phyloP scores from a whole-genome alignment of 2,329 filamentous ascomycete species.

The Amylocarpus encephaloides region DNA sequence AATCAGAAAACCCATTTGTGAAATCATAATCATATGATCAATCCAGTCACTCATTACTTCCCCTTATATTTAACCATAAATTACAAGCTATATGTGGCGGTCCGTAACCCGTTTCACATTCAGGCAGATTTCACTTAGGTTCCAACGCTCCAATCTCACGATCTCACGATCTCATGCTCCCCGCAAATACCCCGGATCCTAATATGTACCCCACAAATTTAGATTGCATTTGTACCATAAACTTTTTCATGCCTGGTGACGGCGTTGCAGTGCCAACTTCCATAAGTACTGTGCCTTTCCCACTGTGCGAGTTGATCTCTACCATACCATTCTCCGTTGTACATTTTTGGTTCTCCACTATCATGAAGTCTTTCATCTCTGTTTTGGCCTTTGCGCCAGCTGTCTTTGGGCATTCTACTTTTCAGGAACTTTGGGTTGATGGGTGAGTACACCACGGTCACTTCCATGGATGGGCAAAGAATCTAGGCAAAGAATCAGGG shows the following conservation, averaged over 20 bases:
- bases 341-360: neutral
- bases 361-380: conserved; percentile 16
- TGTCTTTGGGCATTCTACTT: conserved; percentile 40
- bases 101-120: conserved; percentile 13
- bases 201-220: conserved; percentile 3
- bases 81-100: conserved; percentile 5
- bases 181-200: conserved; percentile 3
- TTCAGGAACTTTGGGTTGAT: conserved; percentile 37
- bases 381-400: conserved; percentile 29
- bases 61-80: conserved; percentile 8
- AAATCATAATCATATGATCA: too few species aligned
- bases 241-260: conserved; percentile 1
- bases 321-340: neutral
- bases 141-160: neutral
- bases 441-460: conserved; percentile 33
- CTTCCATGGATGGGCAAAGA: neutral
- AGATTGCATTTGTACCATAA: neutral
- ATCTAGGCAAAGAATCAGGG: neutral
- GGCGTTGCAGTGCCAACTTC: neutral
- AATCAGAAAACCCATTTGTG: too few species aligned
- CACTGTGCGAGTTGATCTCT: neutral
- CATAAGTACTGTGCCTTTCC: neutral
- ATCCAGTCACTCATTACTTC: neutral
- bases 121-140: conserved; percentile 6
- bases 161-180: neutral